Evolutionary conservation across 345 rosid species (phyloP).

Genomic region (thale cress (Arabidopsis thaliana)): DNA sequence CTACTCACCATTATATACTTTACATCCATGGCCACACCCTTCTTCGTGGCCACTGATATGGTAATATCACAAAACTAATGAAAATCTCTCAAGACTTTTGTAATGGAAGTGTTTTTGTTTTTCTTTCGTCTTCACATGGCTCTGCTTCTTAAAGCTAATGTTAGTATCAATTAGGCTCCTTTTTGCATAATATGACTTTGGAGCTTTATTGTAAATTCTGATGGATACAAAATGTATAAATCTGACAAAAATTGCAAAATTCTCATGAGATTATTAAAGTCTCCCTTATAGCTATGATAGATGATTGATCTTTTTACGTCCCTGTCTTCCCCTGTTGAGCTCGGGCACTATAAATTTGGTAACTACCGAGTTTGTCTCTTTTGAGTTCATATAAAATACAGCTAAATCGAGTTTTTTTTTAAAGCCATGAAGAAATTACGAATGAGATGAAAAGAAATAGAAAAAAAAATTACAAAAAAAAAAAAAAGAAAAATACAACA

Average conservation of each 20-base stretch:
- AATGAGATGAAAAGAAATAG: background rate
- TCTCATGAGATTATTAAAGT: background rate
- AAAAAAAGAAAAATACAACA: background rate
- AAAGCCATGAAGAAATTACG: background rate
- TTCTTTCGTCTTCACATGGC: conserved; percentile 7
- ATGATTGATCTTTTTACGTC: background rate
- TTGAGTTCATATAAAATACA: background rate
- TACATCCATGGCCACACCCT: conserved; percentile 21
- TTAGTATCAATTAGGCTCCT: conserved; percentile 19
- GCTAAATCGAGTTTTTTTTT: background rate
- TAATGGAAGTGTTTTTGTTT: conserved; percentile 12
- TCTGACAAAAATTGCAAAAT: background rate
- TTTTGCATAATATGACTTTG: conserved; percentile 27
- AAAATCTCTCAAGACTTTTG: conserved; percentile 4
- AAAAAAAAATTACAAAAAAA: background rate
- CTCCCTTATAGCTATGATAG: background rate
- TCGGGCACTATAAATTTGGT: background rate
- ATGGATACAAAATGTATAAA: conserved; percentile 11
- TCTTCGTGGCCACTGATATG: conserved; percentile 31
- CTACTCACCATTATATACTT: conserved; percentile 37
- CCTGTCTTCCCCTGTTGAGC: background rate
- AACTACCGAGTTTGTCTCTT: background rate
- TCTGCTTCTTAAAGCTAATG: conserved; percentile 27
- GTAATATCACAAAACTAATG: conserved; percentile 13
- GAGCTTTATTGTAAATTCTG: conserved; percentile 35